These are phyloP conservation scores for Cadophora malorum DNA, from an alignment of 2,329 filamentous ascomycete species.

Conservation along the genomic window DNA sequence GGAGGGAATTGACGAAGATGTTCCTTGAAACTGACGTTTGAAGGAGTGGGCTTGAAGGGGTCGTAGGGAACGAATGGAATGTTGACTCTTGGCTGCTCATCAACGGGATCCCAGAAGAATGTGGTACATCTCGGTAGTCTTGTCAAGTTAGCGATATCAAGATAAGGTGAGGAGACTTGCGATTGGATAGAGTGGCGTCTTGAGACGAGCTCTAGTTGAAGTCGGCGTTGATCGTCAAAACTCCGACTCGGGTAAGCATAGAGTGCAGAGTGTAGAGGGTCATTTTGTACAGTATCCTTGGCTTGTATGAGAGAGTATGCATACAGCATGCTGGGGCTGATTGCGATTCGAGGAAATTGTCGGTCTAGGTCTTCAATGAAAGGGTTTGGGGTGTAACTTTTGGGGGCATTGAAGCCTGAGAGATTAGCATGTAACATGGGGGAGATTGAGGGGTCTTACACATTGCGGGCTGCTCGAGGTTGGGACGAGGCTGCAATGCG, in stretches of 20 bases:
- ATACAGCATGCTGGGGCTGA: constrained; percentile 35
- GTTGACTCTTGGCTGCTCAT: background rate
- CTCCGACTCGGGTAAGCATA: constrained; percentile 26
- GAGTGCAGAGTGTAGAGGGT: constrained; percentile 32
- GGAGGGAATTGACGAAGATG: constrained; percentile 21
- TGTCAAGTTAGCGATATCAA: constrained; percentile 3
- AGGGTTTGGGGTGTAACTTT: background rate
- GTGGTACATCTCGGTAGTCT: constrained; percentile 25
- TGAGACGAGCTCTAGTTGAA: constrained; percentile 7
- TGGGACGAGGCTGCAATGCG: background rate
- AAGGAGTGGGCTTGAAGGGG: background rate
- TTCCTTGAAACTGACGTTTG: constrained; percentile 27
- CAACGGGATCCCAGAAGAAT: constrained; percentile 35
- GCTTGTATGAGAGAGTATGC: constrained; percentile 35
- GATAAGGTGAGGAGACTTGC: background rate
- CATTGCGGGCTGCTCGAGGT: background rate
- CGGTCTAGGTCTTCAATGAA: constrained; percentile 15
- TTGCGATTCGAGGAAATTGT: constrained; percentile 27
- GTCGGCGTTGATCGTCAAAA: background rate
- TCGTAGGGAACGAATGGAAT: background rate
- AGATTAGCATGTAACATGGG: background rate
- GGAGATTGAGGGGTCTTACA: background rate
- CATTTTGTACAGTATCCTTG: constrained; percentile 9
- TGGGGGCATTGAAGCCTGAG: background rate
- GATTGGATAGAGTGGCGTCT: constrained; percentile 15